phyloP scores from a whole-genome alignment of 345 rosid species.

The Populus deltoides region DNA sequence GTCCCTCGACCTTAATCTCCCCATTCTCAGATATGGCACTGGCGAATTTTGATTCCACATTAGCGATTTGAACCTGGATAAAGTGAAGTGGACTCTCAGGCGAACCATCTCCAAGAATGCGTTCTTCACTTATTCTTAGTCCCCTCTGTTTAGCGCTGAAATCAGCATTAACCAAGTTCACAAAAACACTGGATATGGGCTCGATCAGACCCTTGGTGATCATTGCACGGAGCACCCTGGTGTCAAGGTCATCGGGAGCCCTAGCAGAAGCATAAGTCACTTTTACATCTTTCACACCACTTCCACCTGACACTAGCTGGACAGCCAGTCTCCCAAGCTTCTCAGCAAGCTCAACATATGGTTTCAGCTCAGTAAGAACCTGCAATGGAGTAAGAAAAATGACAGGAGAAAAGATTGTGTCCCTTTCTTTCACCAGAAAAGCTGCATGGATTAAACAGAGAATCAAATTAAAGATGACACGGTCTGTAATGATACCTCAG shows the following conservation, averaged over 20 bases:
- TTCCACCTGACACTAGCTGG: constrained; percentile 27
- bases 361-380: constrained; percentile 23
- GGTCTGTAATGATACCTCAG: constrained; percentile 23
- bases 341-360: constrained; percentile 27
- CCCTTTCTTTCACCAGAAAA: neutral
- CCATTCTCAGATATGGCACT: constrained; percentile 28
- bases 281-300: constrained; percentile 23
- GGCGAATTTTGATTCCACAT: constrained; percentile 29
- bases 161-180: constrained; percentile 33
- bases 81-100: constrained; percentile 28
- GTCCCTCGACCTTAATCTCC: constrained; percentile 27
- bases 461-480: neutral
- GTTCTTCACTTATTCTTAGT: constrained; percentile 19
- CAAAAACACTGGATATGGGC: constrained; percentile 24
- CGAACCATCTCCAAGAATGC: constrained; percentile 21
- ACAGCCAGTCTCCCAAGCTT: constrained; percentile 31
- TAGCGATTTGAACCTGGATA: constrained; percentile 26
- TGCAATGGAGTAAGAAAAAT: neutral
- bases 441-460: neutral
- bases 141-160: constrained; percentile 33
- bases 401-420: neutral
- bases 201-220: constrained; percentile 31
- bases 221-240: constrained; percentile 31
- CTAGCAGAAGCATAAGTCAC: constrained; percentile 24
- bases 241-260: constrained; percentile 30